Base-by-base conservation (phyloP, 148 eudicot genomes). In the Persicaria tinctoria region DNA sequence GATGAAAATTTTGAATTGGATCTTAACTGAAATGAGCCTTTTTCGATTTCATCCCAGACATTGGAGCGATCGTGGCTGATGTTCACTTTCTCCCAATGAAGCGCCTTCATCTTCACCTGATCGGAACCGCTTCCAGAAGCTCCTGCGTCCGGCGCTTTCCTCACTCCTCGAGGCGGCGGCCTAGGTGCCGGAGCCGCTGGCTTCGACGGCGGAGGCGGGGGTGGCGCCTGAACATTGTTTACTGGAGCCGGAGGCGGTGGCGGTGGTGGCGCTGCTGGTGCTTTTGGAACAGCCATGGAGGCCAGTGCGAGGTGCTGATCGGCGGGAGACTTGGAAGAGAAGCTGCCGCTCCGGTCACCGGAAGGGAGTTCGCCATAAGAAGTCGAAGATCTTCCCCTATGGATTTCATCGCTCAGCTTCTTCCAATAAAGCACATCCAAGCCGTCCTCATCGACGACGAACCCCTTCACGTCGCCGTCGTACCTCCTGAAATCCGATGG, bases 41-140 rank as follows among this genome's bases (percentile, higher is more conserved):
- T 78, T 6, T 84, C 85, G 41, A 92, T 68, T 51, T 90, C 87
- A 82, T 89, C 86, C 98, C 94, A 89, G 74, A 87, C 97, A 93
- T 90, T 94, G 55, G 97, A 92, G 75, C 89, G 93, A 70, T 89
- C 82, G 17, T 80, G 83, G 70, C 86, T 80, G 32, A 88, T 80
- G 68, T 95, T 92, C 79, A 95, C 90, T 81, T 90, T 95, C 49
- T 90, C 98, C 98, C 97, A 95, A 63, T 95, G 97, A 76, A 92
- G 77, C n/a, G 97, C 93, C 88, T 92, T 95, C 74, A 92, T 57
- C 75, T 92, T 89, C 74, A 95, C 93, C 75, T 88, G 86, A 50
- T 81, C 94, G 70, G 77, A 78, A 18, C 80, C 85, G 12, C 74
- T 71, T 66, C 78, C 88, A 44, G 73, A 68, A 18, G n/a, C 78